These are phyloP conservation scores for Lachnellula suecica DNA, from an alignment of 2,329 filamentous ascomycete genomes.

Conservation along the genomic window DNA sequence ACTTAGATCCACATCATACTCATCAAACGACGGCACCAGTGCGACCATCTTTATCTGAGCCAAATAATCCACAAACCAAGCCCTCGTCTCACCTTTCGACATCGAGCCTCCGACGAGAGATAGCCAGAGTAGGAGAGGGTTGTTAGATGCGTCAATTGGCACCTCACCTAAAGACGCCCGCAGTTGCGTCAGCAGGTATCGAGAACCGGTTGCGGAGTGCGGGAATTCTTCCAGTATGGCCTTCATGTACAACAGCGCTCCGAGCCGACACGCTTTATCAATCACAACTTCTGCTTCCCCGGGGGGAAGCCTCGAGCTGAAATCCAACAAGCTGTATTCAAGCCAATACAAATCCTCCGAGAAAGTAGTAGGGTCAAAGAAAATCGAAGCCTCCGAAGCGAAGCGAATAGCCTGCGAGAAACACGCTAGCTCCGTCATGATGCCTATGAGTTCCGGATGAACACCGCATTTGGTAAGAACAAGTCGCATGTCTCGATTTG, in stretches of 20 bases:
- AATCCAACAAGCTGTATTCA: constrained; percentile 18
- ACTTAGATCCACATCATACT: constrained; percentile 1
- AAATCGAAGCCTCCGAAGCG: not conserved
- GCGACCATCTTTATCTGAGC: not conserved
- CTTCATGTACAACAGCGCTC: constrained; percentile 21
- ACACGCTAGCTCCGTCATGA: constrained; percentile 13
- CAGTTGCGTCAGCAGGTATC: constrained; percentile 18
- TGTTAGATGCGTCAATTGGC: constrained; percentile 1
- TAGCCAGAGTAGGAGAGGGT: constrained; percentile 12
- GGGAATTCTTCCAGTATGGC: constrained; percentile 21
- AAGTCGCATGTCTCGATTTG: not conserved
- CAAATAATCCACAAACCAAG: constrained; percentile 8
- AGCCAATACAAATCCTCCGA: constrained; percentile 22
- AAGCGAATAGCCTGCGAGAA: constrained; percentile 18
- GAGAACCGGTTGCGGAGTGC: constrained; percentile 14
- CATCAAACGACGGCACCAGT: not conserved
- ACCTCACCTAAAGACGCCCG: constrained; percentile 8
- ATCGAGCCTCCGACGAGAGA: constrained; percentile 11
- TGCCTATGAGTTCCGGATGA: constrained; percentile 8
- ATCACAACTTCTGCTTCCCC: not conserved
- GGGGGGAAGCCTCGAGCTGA: constrained; percentile 4
- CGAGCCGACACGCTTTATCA: constrained; percentile 18
- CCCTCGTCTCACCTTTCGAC: constrained; percentile 1
- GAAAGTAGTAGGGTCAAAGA: constrained; percentile 15
- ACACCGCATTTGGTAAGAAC: constrained; percentile 1